Evolutionary conservation across 306 rosid species (phyloP), one percentile per base, ranked within the genome.

Genomic region (Cotoneaster glaucophyllus): DNA sequence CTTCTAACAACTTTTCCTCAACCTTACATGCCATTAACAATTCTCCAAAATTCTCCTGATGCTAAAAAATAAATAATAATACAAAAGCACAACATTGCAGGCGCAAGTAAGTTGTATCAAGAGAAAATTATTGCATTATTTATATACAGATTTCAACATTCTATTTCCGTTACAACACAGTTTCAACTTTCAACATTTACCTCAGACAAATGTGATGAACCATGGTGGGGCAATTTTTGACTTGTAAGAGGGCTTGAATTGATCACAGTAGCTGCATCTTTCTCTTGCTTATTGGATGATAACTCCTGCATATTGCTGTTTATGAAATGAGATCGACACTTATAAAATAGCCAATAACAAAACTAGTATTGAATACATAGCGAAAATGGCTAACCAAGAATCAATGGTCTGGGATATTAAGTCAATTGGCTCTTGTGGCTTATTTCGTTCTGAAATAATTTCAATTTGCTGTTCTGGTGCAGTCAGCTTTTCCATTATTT

Each of bases 241-340:
- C 34, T 54, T 54, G 77, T 21, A 41, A 39, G 34, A 50, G 31
- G 37, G 31, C 34, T 14, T 11, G 28, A 57, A 14, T 75, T 37
- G 19, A 32, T 73, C 3, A 21, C 37, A 37, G 4, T 26, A 64
- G 73, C 72, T 19, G 73, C 72, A 52, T 39, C 61, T 63, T 72
- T 72, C 61, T 64, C 77, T 21, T 67, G 73, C 48, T 72, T 44
- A 77, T 64, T 37, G 8, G 63, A 52, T 12, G 8, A 13, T 54
- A 53, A 54, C 59, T 64, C 78, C 59, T 64, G 67, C 77, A 71
- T 37, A 19, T 24, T 21, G 50, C 77, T 78, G 77, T 64, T 71
- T 10, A 50, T 21, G 32, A 64, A 39, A 64, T 45, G 34, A 63
- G 62, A 31, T 29, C 21, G 39, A 52, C 50, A 78, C 15, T 0